Evolutionary conservation across 2,329 filamentous ascomycete species (phyloP).

Genomic region (Chaetomium sp.): DNA sequence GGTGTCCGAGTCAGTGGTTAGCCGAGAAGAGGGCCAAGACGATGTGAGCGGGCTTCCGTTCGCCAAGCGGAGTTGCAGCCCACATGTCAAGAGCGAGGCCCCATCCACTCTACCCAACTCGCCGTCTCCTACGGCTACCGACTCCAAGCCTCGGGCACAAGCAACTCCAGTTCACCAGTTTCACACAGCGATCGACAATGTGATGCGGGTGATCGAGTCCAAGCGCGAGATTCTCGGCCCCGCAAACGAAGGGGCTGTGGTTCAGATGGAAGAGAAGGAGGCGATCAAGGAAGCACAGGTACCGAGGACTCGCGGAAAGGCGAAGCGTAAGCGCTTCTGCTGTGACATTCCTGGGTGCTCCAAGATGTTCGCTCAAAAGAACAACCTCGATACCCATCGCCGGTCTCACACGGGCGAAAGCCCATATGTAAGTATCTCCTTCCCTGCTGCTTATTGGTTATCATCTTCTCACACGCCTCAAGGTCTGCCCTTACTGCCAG

Average conservation of each 20-base stretch:
- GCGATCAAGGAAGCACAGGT: constrained; percentile 32
- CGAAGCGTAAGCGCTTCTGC: constrained; percentile 57
- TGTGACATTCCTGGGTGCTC: constrained; percentile 69
- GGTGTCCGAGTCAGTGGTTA: constrained; percentile 27
- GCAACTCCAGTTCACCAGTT: constrained; percentile 52
- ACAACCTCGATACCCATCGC: constrained; percentile 84
- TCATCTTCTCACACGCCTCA: constrained; percentile 22
- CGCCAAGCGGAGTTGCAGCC: constrained; percentile 31
- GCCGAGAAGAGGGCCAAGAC: constrained; percentile 14
- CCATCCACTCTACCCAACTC: constrained; percentile 12
- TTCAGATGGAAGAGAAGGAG: constrained; percentile 28
- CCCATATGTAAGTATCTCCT: constrained; percentile 64
- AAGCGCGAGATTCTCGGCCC: constrained; percentile 42
- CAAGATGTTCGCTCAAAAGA: constrained; percentile 85
- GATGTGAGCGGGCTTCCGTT: constrained; percentile 20
- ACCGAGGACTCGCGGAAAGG: constrained; percentile 5
- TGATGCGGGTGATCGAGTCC: constrained; percentile 83
- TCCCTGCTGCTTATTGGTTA: not conserved
- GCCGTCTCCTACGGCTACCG: constrained; percentile 34
- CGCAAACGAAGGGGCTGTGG: constrained; percentile 17
- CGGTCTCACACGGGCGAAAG: constrained; percentile 84
- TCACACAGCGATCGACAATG: constrained; percentile 73
- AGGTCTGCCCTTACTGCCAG: constrained; percentile 67
- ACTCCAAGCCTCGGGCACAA: constrained; percentile 40
- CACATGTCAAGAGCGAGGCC: constrained; percentile 32